Conservation (phyloP, 1,139 yeast genomes). For the Geotrichum cucujoidarum region DNA sequence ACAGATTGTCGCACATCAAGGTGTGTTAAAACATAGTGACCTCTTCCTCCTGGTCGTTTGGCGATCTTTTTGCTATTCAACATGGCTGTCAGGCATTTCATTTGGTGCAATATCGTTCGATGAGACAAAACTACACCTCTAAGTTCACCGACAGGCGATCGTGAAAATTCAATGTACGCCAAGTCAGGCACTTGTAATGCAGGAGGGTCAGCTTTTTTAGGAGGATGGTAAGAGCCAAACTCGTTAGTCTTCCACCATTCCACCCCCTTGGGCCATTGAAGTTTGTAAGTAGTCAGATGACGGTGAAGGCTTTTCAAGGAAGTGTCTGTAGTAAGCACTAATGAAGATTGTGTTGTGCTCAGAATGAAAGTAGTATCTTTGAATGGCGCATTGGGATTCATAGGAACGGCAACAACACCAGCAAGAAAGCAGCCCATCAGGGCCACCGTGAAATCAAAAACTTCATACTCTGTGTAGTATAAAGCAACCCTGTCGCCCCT, state of each 20-base stretch:
- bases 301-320: conserved; percentile 68
- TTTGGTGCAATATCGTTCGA: conserved; percentile 80
- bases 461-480: conserved; percentile 78
- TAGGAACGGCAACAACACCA: conserved; percentile 91
- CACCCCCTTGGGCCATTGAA: conserved; percentile 54
- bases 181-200: conserved; percentile 67
- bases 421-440: conserved; percentile 89
- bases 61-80: conserved; percentile 36
- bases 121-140: conserved; percentile 94
- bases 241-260: conserved; percentile 85
- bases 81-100: conserved; percentile 67
- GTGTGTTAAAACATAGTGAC: conserved; percentile 39
- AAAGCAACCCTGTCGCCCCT: conserved; percentile 80
- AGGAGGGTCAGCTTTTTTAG: conserved; percentile 56
- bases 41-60: neutral
- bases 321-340: conserved; percentile 75
- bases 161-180: conserved; percentile 89
- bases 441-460: conserved; percentile 80
- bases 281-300: conserved; percentile 43
- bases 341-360: conserved; percentile 67
- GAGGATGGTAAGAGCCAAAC: conserved; percentile 63
- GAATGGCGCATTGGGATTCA: conserved; percentile 62
- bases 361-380: conserved; percentile 71
- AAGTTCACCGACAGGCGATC: conserved; percentile 85
- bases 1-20: conserved; percentile 83